Evolutionary conservation across 163 green algal genomes (phyloP), one percentile per base, ranked within the genome.

Genomic region (Prototheca stagnorum): DNA sequence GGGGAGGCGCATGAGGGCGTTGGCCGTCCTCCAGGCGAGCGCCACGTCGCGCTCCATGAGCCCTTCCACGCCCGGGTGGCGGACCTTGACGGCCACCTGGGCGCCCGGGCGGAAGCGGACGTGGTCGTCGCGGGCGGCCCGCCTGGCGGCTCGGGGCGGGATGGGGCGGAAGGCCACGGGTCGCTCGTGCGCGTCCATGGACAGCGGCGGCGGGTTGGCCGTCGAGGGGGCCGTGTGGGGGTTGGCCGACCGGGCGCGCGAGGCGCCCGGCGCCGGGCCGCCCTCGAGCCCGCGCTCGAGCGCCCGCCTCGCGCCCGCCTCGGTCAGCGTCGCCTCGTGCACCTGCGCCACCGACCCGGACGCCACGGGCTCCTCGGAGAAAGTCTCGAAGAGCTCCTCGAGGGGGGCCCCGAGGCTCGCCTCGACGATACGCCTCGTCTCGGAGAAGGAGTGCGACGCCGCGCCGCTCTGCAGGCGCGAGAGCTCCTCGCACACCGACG

Each of bases 271-370:
- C n/a, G n/a, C n/a, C n/a, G n/a, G n/a, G n/a, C n/a, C n/a, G n/a
- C n/a, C n/a, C n/a, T n/a, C n/a, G n/a, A n/a, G n/a, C n/a, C n/a
- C n/a, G n/a, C n/a, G 5, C 42, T 73, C 68, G 39, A 49, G 58
- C 27, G 51, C 70, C 44, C 54, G 40, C 11, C 53, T 39, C 0
- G 75, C 72, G n/a, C 65, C 74, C 0, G 31, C 27, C 2, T 43
- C 46, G 3, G 51, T 67, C 29, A 85, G 62, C 54, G 35, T 35
- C 1, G 59, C 80, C 3, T 62, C 61, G 57, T 88, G 74, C 24
- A 95, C 76, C 67, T 97, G 88, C 33, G 80, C 88, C 33, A 98
- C 95, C 57, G 62, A 84, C 16, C 89, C 89, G 21, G 51, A 79
- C 7, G 88, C 89, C 2, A 96, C 67, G 0, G 89, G 89, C 43